Percentiles rank a stretch among this genome's conserved stretches.
Evolutionary conservation across 768 basidiomycete genomes (phyloP).

Genomic region (Postia placenta): DNA sequence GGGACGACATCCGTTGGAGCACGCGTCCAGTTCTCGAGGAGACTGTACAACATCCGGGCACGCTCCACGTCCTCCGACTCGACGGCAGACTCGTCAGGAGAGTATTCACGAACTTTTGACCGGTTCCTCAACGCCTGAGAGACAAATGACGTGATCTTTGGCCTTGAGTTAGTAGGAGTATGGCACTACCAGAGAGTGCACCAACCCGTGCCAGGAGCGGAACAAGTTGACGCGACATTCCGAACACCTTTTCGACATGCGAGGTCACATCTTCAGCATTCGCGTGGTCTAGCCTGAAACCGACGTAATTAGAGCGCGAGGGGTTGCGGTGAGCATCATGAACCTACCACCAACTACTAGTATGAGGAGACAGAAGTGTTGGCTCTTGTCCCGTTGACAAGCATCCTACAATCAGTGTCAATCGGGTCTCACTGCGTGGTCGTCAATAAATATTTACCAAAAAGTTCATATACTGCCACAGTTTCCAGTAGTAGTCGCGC

Average conservation of each 20-base stretch:
- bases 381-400: slow-evolving; percentile 31
- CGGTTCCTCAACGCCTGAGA: slow-evolving; percentile 13
- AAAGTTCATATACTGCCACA: slow-evolving; percentile 36
- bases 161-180: too few relatives aligned
- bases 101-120: background rate
- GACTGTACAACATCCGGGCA: slow-evolving; percentile 19
- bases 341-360: slow-evolving; percentile 35
- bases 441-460: slow-evolving; percentile 19
- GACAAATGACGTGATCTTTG: slow-evolving; percentile 18
- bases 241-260: slow-evolving; percentile 41
- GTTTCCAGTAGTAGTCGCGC: slow-evolving; percentile 35
- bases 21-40: slow-evolving; percentile 23
- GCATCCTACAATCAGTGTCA: slow-evolving; percentile 27
- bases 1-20: slow-evolving; percentile 17
- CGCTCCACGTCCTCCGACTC: slow-evolving; percentile 17
- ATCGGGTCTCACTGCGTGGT: background rate
- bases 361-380: slow-evolving; percentile 26
- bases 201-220: slow-evolving; percentile 25
- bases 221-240: slow-evolving; percentile 27
- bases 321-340: slow-evolving; percentile 14
- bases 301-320: slow-evolving; percentile 3
- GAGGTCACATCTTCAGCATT: slow-evolving; percentile 25
- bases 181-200: too few relatives aligned
- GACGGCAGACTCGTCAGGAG: slow-evolving; percentile 7
- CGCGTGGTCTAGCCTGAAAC: slow-evolving; percentile 25